Base-by-base conservation (phyloP, 2,329 filamentous ascomycete genomes). In the Claviceps purpurea region DNA sequence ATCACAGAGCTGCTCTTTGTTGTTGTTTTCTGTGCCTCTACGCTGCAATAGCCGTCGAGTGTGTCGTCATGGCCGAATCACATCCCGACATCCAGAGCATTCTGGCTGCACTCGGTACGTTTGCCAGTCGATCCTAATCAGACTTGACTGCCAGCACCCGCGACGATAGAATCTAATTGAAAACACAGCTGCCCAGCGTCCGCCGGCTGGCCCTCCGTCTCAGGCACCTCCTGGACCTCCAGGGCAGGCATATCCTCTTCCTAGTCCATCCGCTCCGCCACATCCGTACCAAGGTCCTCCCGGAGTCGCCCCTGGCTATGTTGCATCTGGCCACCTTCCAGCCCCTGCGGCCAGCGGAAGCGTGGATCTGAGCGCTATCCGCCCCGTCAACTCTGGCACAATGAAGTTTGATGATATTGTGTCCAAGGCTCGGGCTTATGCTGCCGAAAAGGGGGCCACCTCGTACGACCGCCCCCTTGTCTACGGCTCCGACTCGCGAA, bases 381-480 rank as follows among this genome's bases (percentile, higher is more conserved):
- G 86, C 61, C 88, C 89, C 4, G 78, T 85, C 52, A 88, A 78
- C 64, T 87, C 86, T 34, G 89, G 89, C 54, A 88, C 85, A 20
- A 84, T 94, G 60, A 91, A 84, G 67, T 84, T 95, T 57, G 79
- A 85, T 54, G 88, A 94, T 65, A 86, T 88, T 48, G 84, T 95
- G 60, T 87, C 89, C 41, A 88, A 89, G 65, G 89, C 88, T 47
- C 86, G 87, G 65, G 85, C 84, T 43, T 87, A 87, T 66, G 87
- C 89, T 42, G 82, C 85, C 34, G 84, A 91, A 65, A 87, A 88
- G 63, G 87, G 87, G 55, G 73, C 89, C 38, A 70, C 76, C 40
- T 73, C 76, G 16, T 84, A 83, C 64, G 80, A 84, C 49, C 73
- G 79, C 50, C 74, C 75, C 42, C 67, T 69, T 51, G 69, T 69